phyloP scores from a whole-genome alignment of 1,139 yeast species.

The Suhomyces choctaworum region DNA sequence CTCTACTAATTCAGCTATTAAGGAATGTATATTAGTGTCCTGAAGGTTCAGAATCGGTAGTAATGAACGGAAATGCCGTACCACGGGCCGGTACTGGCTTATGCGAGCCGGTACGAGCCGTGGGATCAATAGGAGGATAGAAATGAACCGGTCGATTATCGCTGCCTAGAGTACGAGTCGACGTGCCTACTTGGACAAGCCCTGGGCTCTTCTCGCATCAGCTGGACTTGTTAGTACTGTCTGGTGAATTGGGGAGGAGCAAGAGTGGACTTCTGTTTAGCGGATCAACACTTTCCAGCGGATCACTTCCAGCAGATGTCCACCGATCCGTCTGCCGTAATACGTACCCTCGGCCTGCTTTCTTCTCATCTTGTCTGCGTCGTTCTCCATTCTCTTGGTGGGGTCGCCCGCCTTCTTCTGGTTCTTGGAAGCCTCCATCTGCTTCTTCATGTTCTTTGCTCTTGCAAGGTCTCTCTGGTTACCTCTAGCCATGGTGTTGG shows the following conservation, averaged over 20 bases:
- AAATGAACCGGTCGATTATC: not conserved
- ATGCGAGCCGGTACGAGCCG: too few species aligned
- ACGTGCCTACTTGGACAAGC: slow-evolving; percentile 1
- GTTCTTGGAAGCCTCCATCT: slow-evolving; percentile 57
- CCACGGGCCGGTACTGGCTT: too few species aligned
- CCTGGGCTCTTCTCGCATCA: slow-evolving; percentile 60
- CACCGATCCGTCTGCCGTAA: too few species aligned
- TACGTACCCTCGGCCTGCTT: slow-evolving; percentile 81
- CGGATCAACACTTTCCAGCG: too few species aligned
- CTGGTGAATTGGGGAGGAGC: too few species aligned
- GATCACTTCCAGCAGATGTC: too few species aligned
- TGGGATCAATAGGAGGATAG: too few species aligned
- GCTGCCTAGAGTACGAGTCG: too few species aligned
- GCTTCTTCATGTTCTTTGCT: slow-evolving; percentile 82
- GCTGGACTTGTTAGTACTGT: slow-evolving; percentile 34
- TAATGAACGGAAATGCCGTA: too few species aligned
- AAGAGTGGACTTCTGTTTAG: too few species aligned
- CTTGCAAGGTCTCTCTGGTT: slow-evolving; percentile 95
- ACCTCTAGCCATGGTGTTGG: slow-evolving; percentile 77
- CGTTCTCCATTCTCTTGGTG: slow-evolving; percentile 75
- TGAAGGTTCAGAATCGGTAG: too few species aligned
- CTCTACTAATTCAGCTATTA: too few species aligned
- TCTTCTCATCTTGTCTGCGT: slow-evolving; percentile 84
- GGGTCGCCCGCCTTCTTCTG: slow-evolving; percentile 83
- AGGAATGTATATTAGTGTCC: slow-evolving; percentile 4